Evolutionary conservation across 2,329 filamentous ascomycete genomes (phyloP), one percentile per base, ranked within the genome.

Genomic region (Talaromyces verruculosus): DNA sequence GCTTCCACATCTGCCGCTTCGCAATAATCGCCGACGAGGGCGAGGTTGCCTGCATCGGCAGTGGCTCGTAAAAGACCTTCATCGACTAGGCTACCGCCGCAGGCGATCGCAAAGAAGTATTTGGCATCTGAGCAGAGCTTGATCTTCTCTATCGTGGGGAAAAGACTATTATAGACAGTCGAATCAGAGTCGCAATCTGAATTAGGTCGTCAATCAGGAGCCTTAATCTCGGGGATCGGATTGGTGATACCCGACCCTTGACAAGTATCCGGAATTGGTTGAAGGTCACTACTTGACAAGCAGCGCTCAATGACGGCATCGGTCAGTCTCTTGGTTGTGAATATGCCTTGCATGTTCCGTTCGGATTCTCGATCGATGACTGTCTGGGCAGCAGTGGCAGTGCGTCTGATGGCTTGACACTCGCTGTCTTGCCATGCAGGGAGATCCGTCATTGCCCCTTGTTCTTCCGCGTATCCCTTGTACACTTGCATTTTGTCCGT

Each of bases 1-100:
- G 33, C 25, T 5, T 35, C 8, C 51, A 35, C 51, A 55, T 55
- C 30, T 33, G 17, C 30, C n/a, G 28, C 51, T 19, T 55, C 51
- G 17, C 51, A 33, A 35, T 55, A 35, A 35, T 55, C 51, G 10
- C 30, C 51, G n/a, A 55, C 35, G 30, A 55, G 51, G 17, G 35
- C 10, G 3, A 35, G 17, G 8, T 55, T 55, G 30, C 51, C 51
- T 13, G 51, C n/a, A 35, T 55, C 51, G 1, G 51, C 51, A 10
- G 35, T 55, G 51, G 51, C 51, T 55, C 51, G 51, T 35, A 33
- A 35, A n/a, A 55, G 28, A 33, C 51, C 51, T 35, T 35, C 51
- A 8, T 55, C 51, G 2, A n/a, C 17, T 35, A 55, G 51, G n/a
- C 51, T 55, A 19, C 51, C 30, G 30, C 51, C 51, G 13, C 51